These are phyloP conservation scores for Monosporascus sp. DNA, from an alignment of 2,329 filamentous ascomycete species.

Conservation along the genomic window DNA sequence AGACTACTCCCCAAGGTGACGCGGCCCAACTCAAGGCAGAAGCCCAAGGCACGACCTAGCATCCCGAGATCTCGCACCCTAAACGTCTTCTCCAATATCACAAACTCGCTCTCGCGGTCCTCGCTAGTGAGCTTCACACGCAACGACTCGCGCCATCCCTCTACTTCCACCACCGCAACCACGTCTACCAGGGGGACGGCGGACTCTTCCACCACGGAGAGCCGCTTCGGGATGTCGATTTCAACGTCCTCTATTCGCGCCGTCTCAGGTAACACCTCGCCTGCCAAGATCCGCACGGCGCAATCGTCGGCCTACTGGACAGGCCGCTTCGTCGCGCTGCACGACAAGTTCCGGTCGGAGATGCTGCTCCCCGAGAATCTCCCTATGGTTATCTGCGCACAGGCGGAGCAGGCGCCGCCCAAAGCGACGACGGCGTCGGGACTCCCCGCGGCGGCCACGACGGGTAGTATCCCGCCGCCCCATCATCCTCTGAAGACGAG, in stretches of 20 bases:
- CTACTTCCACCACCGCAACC: constrained; percentile 10
- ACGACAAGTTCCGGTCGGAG: constrained; percentile 49
- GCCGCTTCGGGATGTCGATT: background rate
- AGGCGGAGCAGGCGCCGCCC: constrained; percentile 12
- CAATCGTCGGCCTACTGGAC: constrained; percentile 54
- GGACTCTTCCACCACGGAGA: background rate
- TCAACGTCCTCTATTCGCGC: background rate
- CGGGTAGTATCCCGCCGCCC: background rate
- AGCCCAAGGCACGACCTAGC: constrained; percentile 8
- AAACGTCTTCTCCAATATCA: constrained; percentile 39
- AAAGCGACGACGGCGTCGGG: too few relatives aligned
- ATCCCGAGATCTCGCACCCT: constrained; percentile 43
- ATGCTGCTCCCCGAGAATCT: constrained; percentile 26
- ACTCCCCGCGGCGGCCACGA: background rate
- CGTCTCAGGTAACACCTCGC: background rate
- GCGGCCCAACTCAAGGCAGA: constrained; percentile 2
- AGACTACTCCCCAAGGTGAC: constrained; percentile 3
- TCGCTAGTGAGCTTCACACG: constrained; percentile 26
- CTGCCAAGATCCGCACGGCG: constrained; percentile 30
- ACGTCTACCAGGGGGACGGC: background rate
- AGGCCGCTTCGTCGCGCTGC: constrained; percentile 53
- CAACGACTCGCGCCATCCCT: constrained; percentile 42
- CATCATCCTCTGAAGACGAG: too few relatives aligned
- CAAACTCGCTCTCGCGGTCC: constrained; percentile 37
- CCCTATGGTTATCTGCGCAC: constrained; percentile 13